Conservation (phyloP, 1,284 basidiomycete genomes). For the Papiliotrema laurentii region DNA sequence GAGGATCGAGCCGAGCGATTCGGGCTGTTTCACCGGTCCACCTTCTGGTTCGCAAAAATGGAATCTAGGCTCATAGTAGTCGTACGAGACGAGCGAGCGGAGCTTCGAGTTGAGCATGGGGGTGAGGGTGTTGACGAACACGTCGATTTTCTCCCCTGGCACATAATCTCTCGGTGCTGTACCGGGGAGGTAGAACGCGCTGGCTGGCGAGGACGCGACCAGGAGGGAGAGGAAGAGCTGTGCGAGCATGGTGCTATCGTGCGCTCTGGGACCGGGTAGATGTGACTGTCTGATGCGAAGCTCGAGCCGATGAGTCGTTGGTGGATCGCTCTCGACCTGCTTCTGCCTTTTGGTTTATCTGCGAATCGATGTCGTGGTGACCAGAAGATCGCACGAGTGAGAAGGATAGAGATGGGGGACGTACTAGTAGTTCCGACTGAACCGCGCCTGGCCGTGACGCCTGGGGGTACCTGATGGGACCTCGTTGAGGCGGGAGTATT, state of each 20-base stretch:
- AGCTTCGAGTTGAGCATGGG: conserved; percentile 81
- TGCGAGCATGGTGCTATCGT: conserved; percentile 1
- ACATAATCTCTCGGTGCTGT: conserved; percentile 74
- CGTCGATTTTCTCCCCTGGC: conserved; percentile 64
- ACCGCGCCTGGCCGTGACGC: too few species aligned
- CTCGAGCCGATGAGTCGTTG: too few species aligned
- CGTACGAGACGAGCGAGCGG: conserved; percentile 46
- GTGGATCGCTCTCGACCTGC: too few species aligned
- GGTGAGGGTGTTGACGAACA: conserved; percentile 75
- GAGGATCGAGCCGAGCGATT: conserved; percentile 85
- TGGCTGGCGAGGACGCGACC: conserved; percentile 19
- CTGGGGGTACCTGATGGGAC: too few species aligned
- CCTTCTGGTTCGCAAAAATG: conserved; percentile 79
- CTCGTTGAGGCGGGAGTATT: too few species aligned
- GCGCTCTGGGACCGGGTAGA: too few species aligned
- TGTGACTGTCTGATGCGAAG: too few species aligned
- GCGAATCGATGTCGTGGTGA: too few species aligned
- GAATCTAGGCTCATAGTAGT: conserved; percentile 53
- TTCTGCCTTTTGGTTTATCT: too few species aligned
- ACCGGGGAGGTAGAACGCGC: conserved; percentile 66
- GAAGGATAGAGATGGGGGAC: too few species aligned
- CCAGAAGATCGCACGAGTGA: too few species aligned
- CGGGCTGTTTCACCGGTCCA: conserved; percentile 73
- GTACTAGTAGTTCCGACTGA: too few species aligned
- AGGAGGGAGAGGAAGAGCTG: conserved; percentile 12